Percentiles rank a stretch among this genome's conserved stretches.
Conservation (phyloP, 2,329 filamentous ascomycete genomes). For the Diaporthe ampelina region DNA sequence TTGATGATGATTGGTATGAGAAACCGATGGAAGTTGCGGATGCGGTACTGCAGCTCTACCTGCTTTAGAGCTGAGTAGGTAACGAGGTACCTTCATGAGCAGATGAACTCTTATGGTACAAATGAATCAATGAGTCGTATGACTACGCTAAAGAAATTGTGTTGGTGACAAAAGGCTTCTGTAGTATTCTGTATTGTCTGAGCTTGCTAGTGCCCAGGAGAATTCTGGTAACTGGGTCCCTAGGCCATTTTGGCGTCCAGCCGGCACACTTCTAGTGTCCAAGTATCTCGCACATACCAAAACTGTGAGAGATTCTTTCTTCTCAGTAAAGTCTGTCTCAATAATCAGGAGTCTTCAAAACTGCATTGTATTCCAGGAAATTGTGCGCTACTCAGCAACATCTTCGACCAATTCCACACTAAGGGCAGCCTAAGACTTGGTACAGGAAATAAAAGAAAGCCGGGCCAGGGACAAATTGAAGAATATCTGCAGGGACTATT, state of each 20-base stretch:
- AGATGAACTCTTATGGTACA: not conserved
- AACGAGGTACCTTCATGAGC: not conserved
- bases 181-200: no score
- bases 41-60: no score
- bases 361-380: not conserved
- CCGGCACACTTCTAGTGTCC: not conserved
- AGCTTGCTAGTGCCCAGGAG: no score
- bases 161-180: no score
- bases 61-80: no score
- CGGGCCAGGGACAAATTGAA: not conserved
- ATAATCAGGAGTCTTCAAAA: not conserved
- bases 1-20: no score
- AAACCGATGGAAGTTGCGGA: no score
- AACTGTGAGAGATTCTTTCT: no score
- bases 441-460: not conserved
- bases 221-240: no score
- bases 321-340: no score
- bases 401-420: not conserved
- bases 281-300: no score
- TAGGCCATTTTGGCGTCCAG: not conserved
- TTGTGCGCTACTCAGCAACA: not conserved
- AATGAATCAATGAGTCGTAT: not conserved
- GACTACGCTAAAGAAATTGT: no score
- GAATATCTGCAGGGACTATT: not conserved
- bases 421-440: not conserved